Evolutionary conservation across 2,329 filamentous ascomycete species (phyloP), one percentile per base, ranked within the genome.

Genomic region (Verticillium nubilum): DNA sequence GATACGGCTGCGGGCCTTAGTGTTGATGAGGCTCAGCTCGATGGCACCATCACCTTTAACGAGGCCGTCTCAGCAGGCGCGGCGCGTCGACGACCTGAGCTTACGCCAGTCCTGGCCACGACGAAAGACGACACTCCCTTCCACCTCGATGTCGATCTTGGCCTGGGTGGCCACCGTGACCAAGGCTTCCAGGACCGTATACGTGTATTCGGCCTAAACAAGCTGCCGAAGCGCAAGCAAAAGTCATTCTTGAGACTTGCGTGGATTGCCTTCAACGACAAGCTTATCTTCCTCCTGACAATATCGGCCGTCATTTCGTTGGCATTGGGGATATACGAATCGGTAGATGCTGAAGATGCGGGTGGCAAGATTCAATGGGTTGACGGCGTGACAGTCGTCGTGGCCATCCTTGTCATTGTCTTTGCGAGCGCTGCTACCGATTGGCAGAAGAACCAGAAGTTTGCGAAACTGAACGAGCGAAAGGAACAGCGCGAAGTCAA

Each of bases 211-310:
- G 86, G 84, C 58, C 82, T 85, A 63, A 92, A 92, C 65, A 76
- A 78, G 29, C 74, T 90, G n/a, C 87, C 87, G 0, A 85, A 85
- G 64, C 84, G 84, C 66, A 89, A 89, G 67, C 78, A 86, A 26
- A 92, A 91, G 70, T 86, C 79, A 42, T 86, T 92, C 57, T 77
- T 88, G 61, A 79, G 87, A 67, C 75, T 92, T 17, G 86, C 86
- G 63, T 93, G 90, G 90, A 88, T 91, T 67, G 89, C 89, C 1
- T 91, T 91, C 74, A 92, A 92, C 69, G 90, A 93, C 73, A 93
- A 92, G 67, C 86, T 93, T 12, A 76, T 92, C 57, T 89, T 92
- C 58, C 75, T 92, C 4, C 78, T 92, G 60, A 88, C 87, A 1
- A 78, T 86, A 23, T 89, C 89, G 7, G 90, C 89, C 1, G 78